phyloP scores from a whole-genome alignment of 2,329 filamentous ascomycete species.

The Ophiostoma ips region DNA sequence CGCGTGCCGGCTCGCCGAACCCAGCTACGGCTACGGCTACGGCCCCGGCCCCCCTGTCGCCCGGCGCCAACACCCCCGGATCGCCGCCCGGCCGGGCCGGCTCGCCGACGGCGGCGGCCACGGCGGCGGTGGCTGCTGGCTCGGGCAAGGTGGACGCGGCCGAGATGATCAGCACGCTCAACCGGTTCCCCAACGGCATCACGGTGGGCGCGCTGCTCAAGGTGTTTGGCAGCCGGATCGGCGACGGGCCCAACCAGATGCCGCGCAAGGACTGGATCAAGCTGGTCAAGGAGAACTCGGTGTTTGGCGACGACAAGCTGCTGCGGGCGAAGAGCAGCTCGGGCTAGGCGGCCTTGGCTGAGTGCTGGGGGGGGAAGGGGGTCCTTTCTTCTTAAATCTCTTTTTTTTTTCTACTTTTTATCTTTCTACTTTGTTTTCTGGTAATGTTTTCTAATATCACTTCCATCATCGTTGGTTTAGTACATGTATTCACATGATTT shows the following conservation, averaged over 20 bases:
- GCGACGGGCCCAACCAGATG: slow-evolving; percentile 36
- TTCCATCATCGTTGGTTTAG: too few species aligned
- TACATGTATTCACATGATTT: too few species aligned
- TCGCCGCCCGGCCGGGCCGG: slow-evolving; percentile 13
- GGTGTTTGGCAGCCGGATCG: slow-evolving; percentile 39
- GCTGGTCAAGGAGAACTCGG: slow-evolving; percentile 41
- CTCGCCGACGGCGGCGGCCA: slow-evolving; percentile 17
- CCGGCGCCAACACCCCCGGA: slow-evolving; percentile 9
- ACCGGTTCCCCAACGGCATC: slow-evolving; percentile 36
- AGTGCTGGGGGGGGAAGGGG: too few species aligned
- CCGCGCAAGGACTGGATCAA: slow-evolving; percentile 42
- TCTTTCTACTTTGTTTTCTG: too few species aligned
- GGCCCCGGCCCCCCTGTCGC: slow-evolving; percentile 11
- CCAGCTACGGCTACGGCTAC: too few species aligned
- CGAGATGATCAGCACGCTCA: slow-evolving; percentile 41
- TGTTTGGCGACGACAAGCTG: slow-evolving; percentile 43
- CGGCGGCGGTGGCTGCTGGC: neutral
- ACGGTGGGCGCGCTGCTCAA: slow-evolving; percentile 39
- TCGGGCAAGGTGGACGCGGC: slow-evolving; percentile 29
- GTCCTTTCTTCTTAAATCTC: too few species aligned
- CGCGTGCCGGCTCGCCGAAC: slow-evolving; percentile 47
- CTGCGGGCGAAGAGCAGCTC: slow-evolving; percentile 21
- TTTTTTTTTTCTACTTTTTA: too few species aligned
- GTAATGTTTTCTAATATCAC: too few species aligned
- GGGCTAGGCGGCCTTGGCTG: neutral